phyloP scores from a whole-genome alignment of 1,139 yeast species.

The Suhomyces bribrorum region DNA sequence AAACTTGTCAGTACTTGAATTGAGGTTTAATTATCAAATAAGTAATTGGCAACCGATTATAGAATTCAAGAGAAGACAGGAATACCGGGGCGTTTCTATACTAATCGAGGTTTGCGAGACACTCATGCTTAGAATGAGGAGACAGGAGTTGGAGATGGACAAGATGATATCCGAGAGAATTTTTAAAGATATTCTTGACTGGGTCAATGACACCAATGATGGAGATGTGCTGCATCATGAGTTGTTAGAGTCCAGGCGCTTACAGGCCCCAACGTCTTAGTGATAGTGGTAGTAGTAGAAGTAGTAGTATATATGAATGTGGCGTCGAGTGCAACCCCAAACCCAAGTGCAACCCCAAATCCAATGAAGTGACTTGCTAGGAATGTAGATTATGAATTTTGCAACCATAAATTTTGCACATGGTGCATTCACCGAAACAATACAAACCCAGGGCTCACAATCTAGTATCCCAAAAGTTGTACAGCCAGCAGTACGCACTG shows the following conservation, averaged over 20 bases:
- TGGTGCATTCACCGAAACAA: no score
- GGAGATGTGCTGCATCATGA: slow-evolving; percentile 31
- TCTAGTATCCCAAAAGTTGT: no score
- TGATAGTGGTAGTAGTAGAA: slow-evolving; percentile 2
- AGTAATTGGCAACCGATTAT: slow-evolving; percentile 66
- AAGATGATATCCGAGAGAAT: slow-evolving; percentile 53
- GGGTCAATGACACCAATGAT: slow-evolving; percentile 55
- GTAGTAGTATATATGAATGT: slow-evolving; percentile 1
- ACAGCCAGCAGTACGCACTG: no score
- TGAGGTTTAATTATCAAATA: slow-evolving; percentile 61
- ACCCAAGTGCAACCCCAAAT: slow-evolving; percentile 17
- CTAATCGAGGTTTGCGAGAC: slow-evolving; percentile 77
- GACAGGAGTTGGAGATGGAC: slow-evolving; percentile 64
- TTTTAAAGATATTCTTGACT: slow-evolving; percentile 54
- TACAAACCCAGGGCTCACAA: no score
- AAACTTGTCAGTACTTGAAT: slow-evolving; percentile 71
- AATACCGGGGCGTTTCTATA: slow-evolving; percentile 51
- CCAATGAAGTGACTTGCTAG: no score
- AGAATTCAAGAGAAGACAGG: slow-evolving; percentile 64
- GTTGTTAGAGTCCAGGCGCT: slow-evolving; percentile 8
- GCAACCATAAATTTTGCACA: no score
- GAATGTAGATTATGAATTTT: no score
- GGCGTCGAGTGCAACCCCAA: slow-evolving; percentile 9
- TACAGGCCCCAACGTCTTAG: neutral
- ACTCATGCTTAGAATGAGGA: slow-evolving; percentile 57